Base-by-base conservation (phyloP, 2,329 filamentous ascomycete genomes). In the Daldinia sp. region DNA sequence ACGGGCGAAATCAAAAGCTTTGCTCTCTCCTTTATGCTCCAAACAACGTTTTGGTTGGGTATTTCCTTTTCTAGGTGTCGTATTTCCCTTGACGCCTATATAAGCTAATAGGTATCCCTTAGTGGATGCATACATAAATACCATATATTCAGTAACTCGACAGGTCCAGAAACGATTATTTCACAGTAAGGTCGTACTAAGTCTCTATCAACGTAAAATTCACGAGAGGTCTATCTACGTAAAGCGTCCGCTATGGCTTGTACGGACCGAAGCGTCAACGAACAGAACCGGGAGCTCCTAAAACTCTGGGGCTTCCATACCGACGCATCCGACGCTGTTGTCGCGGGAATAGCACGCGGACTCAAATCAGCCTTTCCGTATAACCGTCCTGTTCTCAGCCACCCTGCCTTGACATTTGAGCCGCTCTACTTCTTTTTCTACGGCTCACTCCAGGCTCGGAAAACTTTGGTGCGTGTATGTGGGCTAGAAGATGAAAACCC, bases 401-500 rank as follows among this genome's bases (percentile, higher is more conserved):
- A 50, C 8, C 32, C 56, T 11, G 6, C 9, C 1, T 6, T 60
- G 8, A 61, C 48, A 30, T 73, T 73, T 54, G 55, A 68, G 58
- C 69, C 71, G 13, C 71, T 73, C 58, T 68, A 71, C 57, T 71
- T 72, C 64, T 73, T 73, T 59, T 72, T 73, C 68, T 72, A 73
- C 54, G 71, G 70, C 35, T 66, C 69, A 39, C 67, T 72, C 8
- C 68, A 70, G 48, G 9, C 55, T 10, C 51, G 51, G n/a, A 6
- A 3, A 2, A 34, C 66, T 8, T 17, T 73, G 9, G 5, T 4
- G 0, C 1, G 2, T 0, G 55, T 67, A 2, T 68, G 64, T 43
- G 2, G 15, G 0, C 37, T 64, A 9, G 29, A 21, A 0, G 9
- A 29, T 13, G 7, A n/a, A 2, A 15, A 30, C 21, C 39, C 23